Base-by-base conservation (phyloP, 495 filamentous ascomycete species). In the Penicillium alfredii region DNA sequence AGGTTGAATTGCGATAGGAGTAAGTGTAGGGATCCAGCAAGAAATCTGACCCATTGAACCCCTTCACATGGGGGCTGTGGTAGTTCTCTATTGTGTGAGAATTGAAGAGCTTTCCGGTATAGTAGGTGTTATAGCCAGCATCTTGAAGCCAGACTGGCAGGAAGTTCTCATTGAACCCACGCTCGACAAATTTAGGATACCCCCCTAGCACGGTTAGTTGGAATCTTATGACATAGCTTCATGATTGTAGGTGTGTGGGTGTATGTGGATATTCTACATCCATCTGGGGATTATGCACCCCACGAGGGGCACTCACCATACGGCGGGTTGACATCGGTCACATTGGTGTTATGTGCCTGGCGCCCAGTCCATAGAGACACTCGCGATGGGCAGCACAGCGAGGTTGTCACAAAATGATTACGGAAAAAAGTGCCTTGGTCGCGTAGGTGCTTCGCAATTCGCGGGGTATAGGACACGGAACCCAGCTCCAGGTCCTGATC, bases 91-190 rank as follows among this genome's bases (percentile, higher is more conserved):
- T 46, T 0, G 70, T 75, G 44, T 82, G 78, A 0, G 68, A 64
- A 48, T 86, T 87, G 55, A 82, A 80, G 2, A 87, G 65, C 53
- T 87, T 87, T 23, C 82, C 81, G 1, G 76, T 80, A 53, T 85
- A 85, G 55, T 78, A 84, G 1, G 81, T 86, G 43, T 78, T 70
- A 50, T 85, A 85, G n/a, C 80, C 81, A 1, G 76, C 73, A 5
- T 74, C 40, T 43, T 85, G 80, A 3, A 86, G 63, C 82, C 82
- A 86, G 2, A 84, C 46, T 0, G 82, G 81, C 7, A 86, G 67
- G 42, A 76, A 85, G 40, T 74, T 64, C 0, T 78, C 68, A 44
- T 86, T 85, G 37, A 81, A 68, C 2, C 81, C 80, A 31, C 78
- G 74, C 6, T 60, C 58, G 18, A 82, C 56, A 38, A 86, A 84